Evolutionary conservation across 1,139 yeast species (phyloP).

Genomic region (Taphrina populina): DNA sequence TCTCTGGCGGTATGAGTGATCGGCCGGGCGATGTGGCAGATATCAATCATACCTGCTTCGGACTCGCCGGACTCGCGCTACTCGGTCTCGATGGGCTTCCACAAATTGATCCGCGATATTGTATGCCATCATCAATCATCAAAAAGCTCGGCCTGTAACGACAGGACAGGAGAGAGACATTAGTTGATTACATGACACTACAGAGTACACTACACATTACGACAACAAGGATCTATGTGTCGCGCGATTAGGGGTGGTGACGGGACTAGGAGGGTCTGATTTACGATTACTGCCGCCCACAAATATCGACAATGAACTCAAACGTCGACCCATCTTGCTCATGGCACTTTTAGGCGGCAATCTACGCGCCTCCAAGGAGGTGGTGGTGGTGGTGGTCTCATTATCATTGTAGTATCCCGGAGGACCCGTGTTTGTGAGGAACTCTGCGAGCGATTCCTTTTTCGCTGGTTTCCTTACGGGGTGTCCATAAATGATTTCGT

Average conservation of each 20-base stretch:
- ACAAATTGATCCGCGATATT: constrained; percentile 78
- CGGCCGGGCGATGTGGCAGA: constrained; percentile 88
- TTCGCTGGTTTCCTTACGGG: constrained; percentile 20
- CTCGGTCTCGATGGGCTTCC: constrained; percentile 60
- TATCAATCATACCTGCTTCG: constrained; percentile 88
- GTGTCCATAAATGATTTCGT: constrained; percentile 20
- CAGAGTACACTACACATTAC: not conserved
- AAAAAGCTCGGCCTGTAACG: constrained; percentile 4
- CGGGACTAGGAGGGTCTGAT: constrained; percentile 1
- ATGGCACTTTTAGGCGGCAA: not conserved
- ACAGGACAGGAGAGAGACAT: not conserved
- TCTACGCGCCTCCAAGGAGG: not conserved
- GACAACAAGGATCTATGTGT: constrained; percentile 13
- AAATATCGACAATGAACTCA: constrained; percentile 6
- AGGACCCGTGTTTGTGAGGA: constrained; percentile 13
- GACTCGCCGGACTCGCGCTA: constrained; percentile 79
- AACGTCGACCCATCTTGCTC: constrained; percentile 8
- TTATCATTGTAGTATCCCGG: constrained; percentile 8
- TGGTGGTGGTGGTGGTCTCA: no score
- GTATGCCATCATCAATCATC: constrained; percentile 58
- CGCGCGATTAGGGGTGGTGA: constrained; percentile 6
- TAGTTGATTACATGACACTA: not conserved
- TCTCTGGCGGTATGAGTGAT: constrained; percentile 86
- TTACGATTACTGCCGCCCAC: constrained; percentile 2
- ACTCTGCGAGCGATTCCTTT: constrained; percentile 28